Conservation (phyloP, 2,329 filamentous ascomycete genomes). For the Calonectria pseudoreteaudii region DNA sequence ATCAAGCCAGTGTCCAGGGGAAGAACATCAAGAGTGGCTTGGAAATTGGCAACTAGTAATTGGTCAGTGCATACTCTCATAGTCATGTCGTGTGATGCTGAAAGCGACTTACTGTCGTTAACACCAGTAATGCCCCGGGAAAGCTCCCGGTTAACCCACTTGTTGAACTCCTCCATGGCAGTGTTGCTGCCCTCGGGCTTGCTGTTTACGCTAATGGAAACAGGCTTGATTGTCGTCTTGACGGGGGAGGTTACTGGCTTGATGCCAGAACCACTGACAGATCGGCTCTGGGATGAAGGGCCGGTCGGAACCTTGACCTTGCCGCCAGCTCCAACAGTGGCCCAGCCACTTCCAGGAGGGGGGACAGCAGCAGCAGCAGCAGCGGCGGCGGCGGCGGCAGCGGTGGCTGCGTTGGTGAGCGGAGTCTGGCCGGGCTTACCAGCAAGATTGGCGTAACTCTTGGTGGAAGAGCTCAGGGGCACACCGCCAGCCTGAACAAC, state of each 20-base stretch:
- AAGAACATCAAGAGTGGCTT: conserved; percentile 79
- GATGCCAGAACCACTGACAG: conserved; percentile 55
- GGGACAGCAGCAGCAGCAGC: conserved; percentile 44
- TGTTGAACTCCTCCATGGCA: conserved; percentile 92
- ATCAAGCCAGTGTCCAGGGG: conserved; percentile 85
- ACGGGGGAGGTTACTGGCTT: conserved; percentile 58
- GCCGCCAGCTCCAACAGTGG: conserved; percentile 92
- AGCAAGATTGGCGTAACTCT: conserved; percentile 95
- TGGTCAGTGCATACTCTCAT: conserved; percentile 46
- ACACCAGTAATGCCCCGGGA: conserved; percentile 74
- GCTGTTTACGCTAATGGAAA: conserved; percentile 56
- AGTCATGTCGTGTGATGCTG: background rate
- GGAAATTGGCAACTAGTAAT: conserved; percentile 79
- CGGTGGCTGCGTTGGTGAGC: conserved; percentile 53
- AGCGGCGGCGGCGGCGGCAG: conserved; percentile 49
- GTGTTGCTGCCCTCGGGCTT: conserved; percentile 51
- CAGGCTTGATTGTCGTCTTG: conserved; percentile 65
- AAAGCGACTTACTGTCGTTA: conserved; percentile 62
- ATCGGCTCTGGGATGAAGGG: conserved; percentile 62
- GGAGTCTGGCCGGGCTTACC: conserved; percentile 71
- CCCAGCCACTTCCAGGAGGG: conserved; percentile 76
- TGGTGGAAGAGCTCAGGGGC: conserved; percentile 72
- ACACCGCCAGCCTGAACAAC: conserved; percentile 61
- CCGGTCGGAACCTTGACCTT: conserved; percentile 84
- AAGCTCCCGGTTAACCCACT: conserved; percentile 88